Evolutionary conservation across 1,284 basidiomycete species (phyloP).

Genomic region (Afroboletus lepidellus): DNA sequence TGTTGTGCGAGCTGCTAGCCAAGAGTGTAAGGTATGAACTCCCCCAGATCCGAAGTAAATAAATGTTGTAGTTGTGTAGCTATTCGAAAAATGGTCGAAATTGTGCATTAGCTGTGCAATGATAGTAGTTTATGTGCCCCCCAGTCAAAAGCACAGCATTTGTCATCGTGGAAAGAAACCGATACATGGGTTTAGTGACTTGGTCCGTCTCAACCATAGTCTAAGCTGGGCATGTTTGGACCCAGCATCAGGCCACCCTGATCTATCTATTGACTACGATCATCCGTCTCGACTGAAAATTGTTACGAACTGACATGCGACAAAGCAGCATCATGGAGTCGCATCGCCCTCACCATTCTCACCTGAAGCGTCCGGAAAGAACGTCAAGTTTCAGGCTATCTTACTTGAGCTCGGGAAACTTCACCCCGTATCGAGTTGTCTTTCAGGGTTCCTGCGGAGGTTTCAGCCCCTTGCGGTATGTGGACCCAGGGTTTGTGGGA

Average conservation of each 20-base stretch:
- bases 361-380: not conserved
- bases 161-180: constrained; percentile 5
- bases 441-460: not conserved
- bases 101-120: too few relatives aligned
- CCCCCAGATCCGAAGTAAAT: too few relatives aligned
- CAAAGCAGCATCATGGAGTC: not conserved
- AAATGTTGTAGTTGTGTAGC: too few relatives aligned
- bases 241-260: not conserved
- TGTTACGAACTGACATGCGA: not conserved
- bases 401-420: constrained; percentile 3
- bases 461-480: not conserved
- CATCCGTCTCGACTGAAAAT: not conserved
- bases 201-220: not conserved
- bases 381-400: not conserved
- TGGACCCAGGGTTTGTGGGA: not conserved
- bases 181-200: not conserved
- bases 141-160: not conserved
- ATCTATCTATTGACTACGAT: not conserved
- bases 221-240: not conserved
- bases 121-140: too few relatives aligned
- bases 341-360: not conserved
- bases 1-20: too few relatives aligned
- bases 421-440: not conserved
- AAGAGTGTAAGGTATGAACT: too few relatives aligned
- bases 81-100: too few relatives aligned